phyloP scores from a whole-genome alignment of 441 rosid species.

The Jatropha podagrica region DNA sequence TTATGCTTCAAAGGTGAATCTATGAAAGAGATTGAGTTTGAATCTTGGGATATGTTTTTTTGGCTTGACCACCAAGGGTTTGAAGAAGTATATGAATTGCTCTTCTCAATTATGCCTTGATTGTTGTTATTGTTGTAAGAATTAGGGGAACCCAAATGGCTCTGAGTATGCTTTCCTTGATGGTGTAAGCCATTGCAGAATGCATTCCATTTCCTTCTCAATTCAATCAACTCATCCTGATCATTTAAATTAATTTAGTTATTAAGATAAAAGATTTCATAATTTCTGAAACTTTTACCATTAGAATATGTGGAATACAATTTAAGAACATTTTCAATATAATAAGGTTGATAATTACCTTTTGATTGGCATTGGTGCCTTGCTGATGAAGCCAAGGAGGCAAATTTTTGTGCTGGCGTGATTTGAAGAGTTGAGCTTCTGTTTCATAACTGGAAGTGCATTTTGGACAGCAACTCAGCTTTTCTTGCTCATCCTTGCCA shows the following conservation, averaged over 20 bases:
- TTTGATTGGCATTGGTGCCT: slow-evolving; percentile 37
- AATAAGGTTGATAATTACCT: slow-evolving; percentile 38
- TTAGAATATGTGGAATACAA: too few relatives aligned
- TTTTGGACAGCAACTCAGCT: slow-evolving; percentile 64
- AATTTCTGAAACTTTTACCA: neutral
- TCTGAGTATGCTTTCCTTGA: slow-evolving; percentile 29
- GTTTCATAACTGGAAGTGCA: slow-evolving; percentile 70
- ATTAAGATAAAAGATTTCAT: too few relatives aligned
- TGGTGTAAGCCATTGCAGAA: slow-evolving; percentile 55
- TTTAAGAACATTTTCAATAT: too few relatives aligned
- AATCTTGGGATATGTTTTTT: slow-evolving; percentile 41
- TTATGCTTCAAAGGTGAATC: too few relatives aligned
- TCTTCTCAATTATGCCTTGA: slow-evolving; percentile 27
- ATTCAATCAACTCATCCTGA: slow-evolving; percentile 54
- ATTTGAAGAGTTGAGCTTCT: slow-evolving; percentile 61
- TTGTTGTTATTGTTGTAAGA: slow-evolving; percentile 1
- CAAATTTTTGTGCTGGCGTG: slow-evolving; percentile 51
- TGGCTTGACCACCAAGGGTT: slow-evolving; percentile 55
- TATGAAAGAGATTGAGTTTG: slow-evolving; percentile 44
- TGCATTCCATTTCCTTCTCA: slow-evolving; percentile 75
- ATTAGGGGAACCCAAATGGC: slow-evolving; percentile 18
- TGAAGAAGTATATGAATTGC: slow-evolving; percentile 35
- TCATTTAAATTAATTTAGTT: neutral
- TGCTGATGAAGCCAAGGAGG: slow-evolving; percentile 76
- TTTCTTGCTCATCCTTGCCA: slow-evolving; percentile 48